Evolutionary conservation across 306 rosid species (phyloP).

Genomic region (Prunus salicina): DNA sequence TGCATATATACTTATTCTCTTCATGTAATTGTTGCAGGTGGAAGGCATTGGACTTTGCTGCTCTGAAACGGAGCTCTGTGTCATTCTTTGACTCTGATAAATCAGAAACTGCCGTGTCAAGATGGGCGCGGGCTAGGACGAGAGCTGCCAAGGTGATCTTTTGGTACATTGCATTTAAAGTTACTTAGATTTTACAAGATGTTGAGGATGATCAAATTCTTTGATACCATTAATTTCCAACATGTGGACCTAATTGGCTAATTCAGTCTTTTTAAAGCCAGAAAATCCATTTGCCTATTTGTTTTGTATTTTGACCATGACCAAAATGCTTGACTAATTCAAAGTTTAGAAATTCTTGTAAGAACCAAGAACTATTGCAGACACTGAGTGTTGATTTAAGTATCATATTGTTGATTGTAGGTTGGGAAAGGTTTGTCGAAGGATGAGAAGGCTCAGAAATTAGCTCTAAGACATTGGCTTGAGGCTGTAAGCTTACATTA

Average conservation of each 20-base stretch:
- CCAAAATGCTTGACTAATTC: slow-evolving; percentile 24
- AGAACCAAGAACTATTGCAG: neutral
- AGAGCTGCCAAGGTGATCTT: slow-evolving; percentile 78
- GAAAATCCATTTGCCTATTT: slow-evolving; percentile 3
- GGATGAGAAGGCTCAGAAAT: slow-evolving; percentile 72
- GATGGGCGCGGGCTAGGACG: slow-evolving; percentile 77
- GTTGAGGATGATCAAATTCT: neutral
- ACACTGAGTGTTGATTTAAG: neutral
- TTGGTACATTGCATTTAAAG: neutral
- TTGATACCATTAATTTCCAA: neutral
- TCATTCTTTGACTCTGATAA: slow-evolving; percentile 55
- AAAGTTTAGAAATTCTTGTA: slow-evolving; percentile 25
- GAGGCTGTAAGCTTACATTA: slow-evolving; percentile 67
- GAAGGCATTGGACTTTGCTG: slow-evolving; percentile 73
- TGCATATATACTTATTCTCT: neutral
- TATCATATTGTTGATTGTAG: slow-evolving; percentile 35
- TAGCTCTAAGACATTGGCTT: slow-evolving; percentile 85
- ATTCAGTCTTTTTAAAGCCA: slow-evolving; percentile 6
- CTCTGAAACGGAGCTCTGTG: slow-evolving; percentile 46
- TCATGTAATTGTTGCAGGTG: slow-evolving; percentile 46
- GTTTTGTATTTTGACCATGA: slow-evolving; percentile 32
- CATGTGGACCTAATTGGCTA: neutral
- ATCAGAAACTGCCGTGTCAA: slow-evolving; percentile 65
- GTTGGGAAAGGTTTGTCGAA: slow-evolving; percentile 90
- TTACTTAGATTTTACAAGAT: neutral